Conservation (phyloP, 345 rosid genomes). For the Draba incana region DNA sequence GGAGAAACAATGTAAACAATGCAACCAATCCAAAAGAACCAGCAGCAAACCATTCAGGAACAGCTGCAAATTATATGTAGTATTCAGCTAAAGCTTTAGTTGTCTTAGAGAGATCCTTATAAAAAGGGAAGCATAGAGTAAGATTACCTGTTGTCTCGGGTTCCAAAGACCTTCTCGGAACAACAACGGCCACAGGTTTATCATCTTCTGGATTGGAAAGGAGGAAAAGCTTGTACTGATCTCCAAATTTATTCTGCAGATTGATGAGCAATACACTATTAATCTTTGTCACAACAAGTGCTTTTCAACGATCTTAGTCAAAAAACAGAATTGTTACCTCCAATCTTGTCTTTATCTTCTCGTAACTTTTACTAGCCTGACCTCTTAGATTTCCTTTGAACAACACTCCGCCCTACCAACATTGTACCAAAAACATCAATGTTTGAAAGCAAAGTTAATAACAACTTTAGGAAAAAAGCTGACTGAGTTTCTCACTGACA, state of each 20-base stretch:
- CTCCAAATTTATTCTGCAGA: conserved; percentile 77
- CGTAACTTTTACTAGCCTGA: conserved; percentile 75
- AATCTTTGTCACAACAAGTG: conserved; percentile 6
- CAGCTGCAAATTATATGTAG: conserved; percentile 57
- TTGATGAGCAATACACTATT: conserved; percentile 12
- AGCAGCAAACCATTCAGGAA: conserved; percentile 98
- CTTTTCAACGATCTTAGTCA: neutral
- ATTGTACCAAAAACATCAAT: conserved; percentile 3
- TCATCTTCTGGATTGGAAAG: conserved; percentile 92
- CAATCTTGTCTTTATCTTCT: conserved; percentile 77
- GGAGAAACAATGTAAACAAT: conserved; percentile 77
- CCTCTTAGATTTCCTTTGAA: conserved; percentile 97
- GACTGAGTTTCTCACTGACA: conserved; percentile 28
- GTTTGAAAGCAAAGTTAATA: neutral
- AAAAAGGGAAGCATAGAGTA: conserved; percentile 10
- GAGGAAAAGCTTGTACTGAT: conserved; percentile 83
- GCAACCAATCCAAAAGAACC: conserved; percentile 89
- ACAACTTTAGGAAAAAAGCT: conserved; percentile 1
- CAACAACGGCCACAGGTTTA: conserved; percentile 94
- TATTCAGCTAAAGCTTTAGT: neutral
- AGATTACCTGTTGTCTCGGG: conserved; percentile 75
- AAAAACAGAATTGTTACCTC: conserved; percentile 47
- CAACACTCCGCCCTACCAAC: conserved; percentile 78
- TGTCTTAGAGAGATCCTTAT: conserved; percentile 13
- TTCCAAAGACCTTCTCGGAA: conserved; percentile 75